Evolutionary conservation across 2,329 filamentous ascomycete species (phyloP).

Genomic region (Zymoseptoria pseudotritici): DNA sequence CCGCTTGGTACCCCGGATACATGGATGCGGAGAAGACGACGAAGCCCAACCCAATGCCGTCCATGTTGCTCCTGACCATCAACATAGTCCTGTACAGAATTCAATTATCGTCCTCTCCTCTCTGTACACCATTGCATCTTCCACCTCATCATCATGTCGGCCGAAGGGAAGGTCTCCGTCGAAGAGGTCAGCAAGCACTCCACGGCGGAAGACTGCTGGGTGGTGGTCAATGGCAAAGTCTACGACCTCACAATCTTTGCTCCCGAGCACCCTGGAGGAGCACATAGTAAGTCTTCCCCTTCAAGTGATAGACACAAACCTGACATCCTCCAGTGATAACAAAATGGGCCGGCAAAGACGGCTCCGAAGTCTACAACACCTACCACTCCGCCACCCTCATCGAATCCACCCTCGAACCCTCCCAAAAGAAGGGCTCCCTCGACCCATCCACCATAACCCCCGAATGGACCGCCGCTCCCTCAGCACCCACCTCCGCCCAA

Average conservation of each 20-base stretch:
- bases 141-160: background rate
- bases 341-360: constrained; percentile 48
- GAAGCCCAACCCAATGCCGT: background rate
- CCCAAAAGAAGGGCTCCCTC: constrained; percentile 34
- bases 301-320: too few relatives aligned
- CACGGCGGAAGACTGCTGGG: constrained; percentile 46
- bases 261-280: constrained; percentile 55
- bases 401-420: constrained; percentile 34
- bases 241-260: constrained; percentile 62
- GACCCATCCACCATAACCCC: constrained; percentile 26
- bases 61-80: background rate
- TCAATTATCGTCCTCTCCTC: background rate
- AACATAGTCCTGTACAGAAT: background rate
- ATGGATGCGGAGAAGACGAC: background rate
- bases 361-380: constrained; percentile 47
- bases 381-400: constrained; percentile 43
- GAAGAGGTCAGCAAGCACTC: constrained; percentile 29
- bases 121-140: background rate
- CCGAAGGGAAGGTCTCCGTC: constrained; percentile 17
- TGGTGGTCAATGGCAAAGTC: constrained; percentile 60
- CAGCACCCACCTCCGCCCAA: constrained; percentile 15
- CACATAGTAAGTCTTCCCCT: constrained; percentile 35
- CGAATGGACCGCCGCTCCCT: constrained; percentile 25
- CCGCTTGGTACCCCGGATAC: background rate
- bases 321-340: constrained; percentile 35